These are phyloP conservation scores for Amylostereum areolatum DNA, from an alignment of 1,284 basidiomycete genomes.

Conservation along the genomic window DNA sequence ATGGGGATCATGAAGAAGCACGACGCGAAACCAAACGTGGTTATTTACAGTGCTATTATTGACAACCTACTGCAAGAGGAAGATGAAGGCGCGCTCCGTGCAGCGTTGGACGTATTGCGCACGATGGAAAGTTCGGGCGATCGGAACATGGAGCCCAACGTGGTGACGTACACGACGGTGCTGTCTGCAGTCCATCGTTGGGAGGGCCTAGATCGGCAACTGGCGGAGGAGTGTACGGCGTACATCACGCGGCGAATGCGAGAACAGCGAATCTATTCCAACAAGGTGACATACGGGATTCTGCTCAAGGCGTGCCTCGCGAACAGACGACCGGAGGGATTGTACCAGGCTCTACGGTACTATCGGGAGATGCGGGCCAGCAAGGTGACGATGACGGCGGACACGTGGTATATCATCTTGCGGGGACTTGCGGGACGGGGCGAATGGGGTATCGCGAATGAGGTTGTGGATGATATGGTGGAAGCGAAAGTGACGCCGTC, in stretches of 20 bases:
- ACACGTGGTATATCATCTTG: slow-evolving; percentile 75
- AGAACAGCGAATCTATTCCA: slow-evolving; percentile 43
- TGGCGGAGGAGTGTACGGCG: slow-evolving; percentile 38
- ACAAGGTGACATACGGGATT: slow-evolving; percentile 66
- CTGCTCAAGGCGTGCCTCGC: slow-evolving; percentile 61
- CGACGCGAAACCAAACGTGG: slow-evolving; percentile 67
- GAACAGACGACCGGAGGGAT: slow-evolving; percentile 38
- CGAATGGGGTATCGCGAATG: slow-evolving; percentile 53
- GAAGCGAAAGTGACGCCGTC: slow-evolving; percentile 22
- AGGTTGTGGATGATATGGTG: slow-evolving; percentile 56
- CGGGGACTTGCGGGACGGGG: slow-evolving; percentile 48
- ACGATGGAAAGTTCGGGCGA: slow-evolving; percentile 61
- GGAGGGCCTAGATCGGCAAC: slow-evolving; percentile 34
- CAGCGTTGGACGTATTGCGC: slow-evolving; percentile 59
- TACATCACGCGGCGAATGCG: slow-evolving; percentile 59
- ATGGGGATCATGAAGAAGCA: slow-evolving; percentile 67
- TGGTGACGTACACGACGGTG: slow-evolving; percentile 69
- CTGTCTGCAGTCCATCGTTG: slow-evolving; percentile 55
- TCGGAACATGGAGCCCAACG: slow-evolving; percentile 51
- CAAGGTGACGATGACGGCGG: slow-evolving; percentile 44
- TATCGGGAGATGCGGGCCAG: slow-evolving; percentile 59
- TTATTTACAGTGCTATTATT: slow-evolving; percentile 71
- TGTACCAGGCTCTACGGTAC: slow-evolving; percentile 51
- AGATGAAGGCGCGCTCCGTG: slow-evolving; percentile 45
- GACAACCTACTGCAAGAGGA: slow-evolving; percentile 58